These are phyloP conservation scores for Crithidia expoeki DNA, from an alignment of 208 protist species.

Conservation along the genomic window DNA sequence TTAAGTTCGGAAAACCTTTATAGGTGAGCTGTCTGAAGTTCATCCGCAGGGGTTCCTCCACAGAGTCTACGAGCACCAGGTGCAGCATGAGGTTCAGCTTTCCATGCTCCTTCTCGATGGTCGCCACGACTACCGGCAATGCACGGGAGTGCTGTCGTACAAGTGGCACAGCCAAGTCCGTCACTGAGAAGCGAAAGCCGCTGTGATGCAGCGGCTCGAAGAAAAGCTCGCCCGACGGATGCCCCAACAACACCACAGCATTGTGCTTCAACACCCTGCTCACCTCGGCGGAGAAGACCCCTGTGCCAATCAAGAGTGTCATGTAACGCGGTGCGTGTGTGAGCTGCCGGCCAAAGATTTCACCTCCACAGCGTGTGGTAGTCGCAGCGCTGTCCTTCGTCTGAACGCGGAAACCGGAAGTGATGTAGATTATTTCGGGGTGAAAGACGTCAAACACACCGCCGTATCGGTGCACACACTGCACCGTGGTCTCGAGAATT, in stretches of 20 bases:
- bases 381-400: slow-evolving; percentile 41
- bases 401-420: slow-evolving; percentile 32
- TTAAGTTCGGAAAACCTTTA: slow-evolving; percentile 26
- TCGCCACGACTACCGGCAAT: slow-evolving; percentile 36
- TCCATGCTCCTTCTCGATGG: slow-evolving; percentile 20
- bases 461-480: slow-evolving; percentile 41
- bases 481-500: slow-evolving; percentile 32
- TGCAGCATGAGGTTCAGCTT: slow-evolving; percentile 35
- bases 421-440: slow-evolving; percentile 48
- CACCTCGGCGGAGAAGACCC: slow-evolving; percentile 40
- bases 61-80: slow-evolving; percentile 30
- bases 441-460: slow-evolving; percentile 42
- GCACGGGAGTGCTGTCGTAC: slow-evolving; percentile 40
- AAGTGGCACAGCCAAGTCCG: slow-evolving; percentile 38
- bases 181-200: slow-evolving; percentile 41
- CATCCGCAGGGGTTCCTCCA: slow-evolving; percentile 23
- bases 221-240: slow-evolving; percentile 28
- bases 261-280: slow-evolving; percentile 43
- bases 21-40: slow-evolving; percentile 20
- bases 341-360: slow-evolving; percentile 37
- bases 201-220: slow-evolving; percentile 30
- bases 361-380: slow-evolving; percentile 40
- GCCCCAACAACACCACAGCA: slow-evolving; percentile 42
- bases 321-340: slow-evolving; percentile 17
- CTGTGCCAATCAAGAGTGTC: slow-evolving; percentile 43